Evolutionary conservation across 805 yeast genomes (phyloP), one percentile per base, ranked within the genome.

Genomic region (Wickerhamiella nectarea): DNA sequence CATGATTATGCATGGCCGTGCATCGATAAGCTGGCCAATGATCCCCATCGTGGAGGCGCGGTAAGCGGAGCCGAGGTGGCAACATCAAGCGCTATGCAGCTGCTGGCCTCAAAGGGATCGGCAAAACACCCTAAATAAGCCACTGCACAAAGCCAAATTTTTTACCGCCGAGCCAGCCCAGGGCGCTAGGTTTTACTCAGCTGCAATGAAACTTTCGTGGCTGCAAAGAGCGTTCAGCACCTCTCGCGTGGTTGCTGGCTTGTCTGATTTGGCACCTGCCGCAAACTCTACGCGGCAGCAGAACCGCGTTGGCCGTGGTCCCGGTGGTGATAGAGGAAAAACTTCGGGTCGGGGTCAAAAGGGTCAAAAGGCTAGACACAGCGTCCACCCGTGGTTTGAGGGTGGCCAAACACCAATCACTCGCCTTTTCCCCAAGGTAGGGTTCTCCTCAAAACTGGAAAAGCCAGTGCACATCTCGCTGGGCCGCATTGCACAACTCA

Each of bases 401-500:
- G 98, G 98, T 75, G 97, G 98, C 60, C 98, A 91, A 61, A 91
- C 97, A 1, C 97, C 96, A 20, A 76, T 80, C 58, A 76, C 76
- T 62, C 74, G 81, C 62, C 66, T 81, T 52, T 77, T 84, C 63
- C 94, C 96, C 52, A 89, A 89, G 59, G 68, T 79, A 48, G 97
- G 97, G 7, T 86, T 86, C 67, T 76, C 73, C 54, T 52, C 58
- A 21, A 50, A 48, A 47, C 43, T 58, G 25, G 52, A 54, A n/a
- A 41, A 49, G 44, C 61, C 57, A 6, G 50, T 50, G 17, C 76
- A 74, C 53, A 56, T 91, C 50, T 81, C 82, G 56, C 67, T 89
- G 56, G 72, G 68, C 26, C 71, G 76, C 52, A 75, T 91, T 45
- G 82, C 79, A 56, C 70, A 72, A 50, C 84, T 83, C 58, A 74